A percentile compares a stretch with the other conserved stretches of the same genome.
Conservation (phyloP, 345 rosid genomes). For the Combretum micranthum region DNA sequence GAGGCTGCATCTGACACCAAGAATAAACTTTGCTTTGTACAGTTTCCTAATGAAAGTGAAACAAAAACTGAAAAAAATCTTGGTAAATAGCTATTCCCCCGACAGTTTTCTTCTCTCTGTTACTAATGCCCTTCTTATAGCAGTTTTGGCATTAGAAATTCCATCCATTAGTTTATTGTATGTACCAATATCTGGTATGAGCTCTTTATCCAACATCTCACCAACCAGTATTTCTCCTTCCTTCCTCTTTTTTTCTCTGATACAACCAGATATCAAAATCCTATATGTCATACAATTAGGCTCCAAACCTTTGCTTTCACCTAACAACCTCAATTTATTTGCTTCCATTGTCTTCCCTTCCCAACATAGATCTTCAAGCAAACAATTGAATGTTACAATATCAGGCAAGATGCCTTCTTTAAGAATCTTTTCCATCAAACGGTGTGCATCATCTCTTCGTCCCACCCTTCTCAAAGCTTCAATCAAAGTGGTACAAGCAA, state of each 20-base stretch:
- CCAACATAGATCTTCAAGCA: conserved; percentile 65
- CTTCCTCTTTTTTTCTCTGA: conserved; percentile 42
- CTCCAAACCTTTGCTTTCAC: conserved; percentile 53
- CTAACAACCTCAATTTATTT: conserved; percentile 55
- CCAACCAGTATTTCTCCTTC: conserved; percentile 61
- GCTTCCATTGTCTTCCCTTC: conserved; percentile 47
- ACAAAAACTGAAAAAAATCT: background rate
- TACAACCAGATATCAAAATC: conserved; percentile 56
- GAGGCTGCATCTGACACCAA: no score
- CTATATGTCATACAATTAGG: conserved; percentile 45
- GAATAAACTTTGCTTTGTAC: no score
- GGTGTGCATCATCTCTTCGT: conserved; percentile 38
- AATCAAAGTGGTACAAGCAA: conserved; percentile 64
- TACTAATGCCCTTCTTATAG: conserved; percentile 1
- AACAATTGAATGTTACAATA: conserved; percentile 67
- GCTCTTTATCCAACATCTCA: conserved; percentile 82
- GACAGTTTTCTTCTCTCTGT: no score
- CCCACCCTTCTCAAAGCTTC: conserved; percentile 72
- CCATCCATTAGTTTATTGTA: conserved; percentile 63
- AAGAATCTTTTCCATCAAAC: conserved; percentile 62
- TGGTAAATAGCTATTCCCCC: background rate
- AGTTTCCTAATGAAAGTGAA: background rate
- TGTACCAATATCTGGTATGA: conserved; percentile 61
- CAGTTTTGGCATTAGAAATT: conserved; percentile 23
- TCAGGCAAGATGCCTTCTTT: conserved; percentile 52